Evolutionary conservation across 2,329 filamentous ascomycete genomes (phyloP).

Genomic region (Aspergillus pseudoviridinutans): DNA sequence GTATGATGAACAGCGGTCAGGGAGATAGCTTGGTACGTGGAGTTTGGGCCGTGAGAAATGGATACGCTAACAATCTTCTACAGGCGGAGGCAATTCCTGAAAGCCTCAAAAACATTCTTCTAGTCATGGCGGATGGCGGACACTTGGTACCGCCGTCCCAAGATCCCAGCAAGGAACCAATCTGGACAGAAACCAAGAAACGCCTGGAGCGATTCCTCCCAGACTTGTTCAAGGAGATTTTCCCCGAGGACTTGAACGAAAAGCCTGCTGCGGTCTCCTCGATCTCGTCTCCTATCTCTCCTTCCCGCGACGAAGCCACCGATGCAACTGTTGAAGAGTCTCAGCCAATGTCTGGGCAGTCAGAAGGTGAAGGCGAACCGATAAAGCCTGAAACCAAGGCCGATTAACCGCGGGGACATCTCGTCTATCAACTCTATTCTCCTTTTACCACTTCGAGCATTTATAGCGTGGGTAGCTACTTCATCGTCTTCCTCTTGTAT

Average conservation of each 20-base stretch:
- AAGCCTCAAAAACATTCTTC: conserved; percentile 89
- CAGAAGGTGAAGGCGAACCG: neutral
- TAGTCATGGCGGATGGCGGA: conserved; percentile 90
- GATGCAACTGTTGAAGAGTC: conserved; percentile 11
- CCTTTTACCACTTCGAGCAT: conserved; percentile 10
- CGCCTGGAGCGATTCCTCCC: conserved; percentile 59
- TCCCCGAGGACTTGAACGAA: conserved; percentile 40
- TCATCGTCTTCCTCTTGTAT: conserved; percentile 1
- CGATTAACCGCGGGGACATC: neutral
- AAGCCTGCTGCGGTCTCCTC: conserved; percentile 14
- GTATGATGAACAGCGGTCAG: conserved; percentile 92
- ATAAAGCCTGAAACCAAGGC: conserved; percentile 1
- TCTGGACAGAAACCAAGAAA: conserved; percentile 61
- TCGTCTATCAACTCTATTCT: neutral
- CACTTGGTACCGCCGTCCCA: conserved; percentile 68
- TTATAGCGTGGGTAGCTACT: conserved; percentile 11
- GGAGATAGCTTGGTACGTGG: conserved; percentile 71
- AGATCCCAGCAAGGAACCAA: conserved; percentile 46
- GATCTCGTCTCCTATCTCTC: conserved; percentile 15
- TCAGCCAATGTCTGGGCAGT: neutral
- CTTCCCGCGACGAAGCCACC: conserved; percentile 1
- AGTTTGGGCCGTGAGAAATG: conserved; percentile 6
- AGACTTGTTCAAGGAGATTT: conserved; percentile 55
- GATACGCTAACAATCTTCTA: conserved; percentile 1
- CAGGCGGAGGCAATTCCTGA: conserved; percentile 94